A percentile compares a stretch with the other conserved stretches of the same genome.
Evolutionary conservation across 441 rosid genomes (phyloP).

Genomic region (Jatropha multifida): DNA sequence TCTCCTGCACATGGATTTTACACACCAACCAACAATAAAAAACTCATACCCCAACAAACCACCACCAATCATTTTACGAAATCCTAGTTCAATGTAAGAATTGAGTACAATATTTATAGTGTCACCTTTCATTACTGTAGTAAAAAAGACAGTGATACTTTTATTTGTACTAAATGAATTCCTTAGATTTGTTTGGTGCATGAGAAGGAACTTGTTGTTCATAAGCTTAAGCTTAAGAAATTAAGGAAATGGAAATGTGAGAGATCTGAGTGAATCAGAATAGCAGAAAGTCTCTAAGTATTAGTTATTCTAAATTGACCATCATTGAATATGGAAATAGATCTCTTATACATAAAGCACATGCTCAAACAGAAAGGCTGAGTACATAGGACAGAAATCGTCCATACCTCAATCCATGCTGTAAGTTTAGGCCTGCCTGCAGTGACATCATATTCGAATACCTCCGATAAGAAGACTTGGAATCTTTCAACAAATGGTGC

Average conservation of each 20-base stretch:
- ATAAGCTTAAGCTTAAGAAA: neutral
- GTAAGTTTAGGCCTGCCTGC: conserved; percentile 75
- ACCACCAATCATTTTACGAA: neutral
- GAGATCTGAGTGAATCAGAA: neutral
- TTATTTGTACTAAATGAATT: too few species aligned
- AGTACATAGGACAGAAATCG: neutral
- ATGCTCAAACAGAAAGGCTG: neutral
- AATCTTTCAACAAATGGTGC: conserved; percentile 67
- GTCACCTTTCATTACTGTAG: too few species aligned
- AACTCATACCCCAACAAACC: neutral
- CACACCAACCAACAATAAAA: neutral
- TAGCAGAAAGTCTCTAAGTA: neutral
- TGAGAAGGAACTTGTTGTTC: neutral
- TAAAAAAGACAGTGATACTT: neutral
- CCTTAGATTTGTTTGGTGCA: too few species aligned
- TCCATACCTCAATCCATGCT: conserved; percentile 70
- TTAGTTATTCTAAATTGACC: neutral
- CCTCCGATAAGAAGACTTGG: conserved; percentile 48
- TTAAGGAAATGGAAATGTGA: neutral
- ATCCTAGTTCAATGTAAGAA: neutral
- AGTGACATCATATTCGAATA: conserved; percentile 54
- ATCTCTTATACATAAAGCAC: neutral
- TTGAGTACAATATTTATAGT: neutral
- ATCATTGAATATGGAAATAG: neutral
- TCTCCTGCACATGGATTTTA: conserved; percentile 46